Conservation (phyloP, 805 yeast species). For the Aciculoconidium aculeatum region DNA sequence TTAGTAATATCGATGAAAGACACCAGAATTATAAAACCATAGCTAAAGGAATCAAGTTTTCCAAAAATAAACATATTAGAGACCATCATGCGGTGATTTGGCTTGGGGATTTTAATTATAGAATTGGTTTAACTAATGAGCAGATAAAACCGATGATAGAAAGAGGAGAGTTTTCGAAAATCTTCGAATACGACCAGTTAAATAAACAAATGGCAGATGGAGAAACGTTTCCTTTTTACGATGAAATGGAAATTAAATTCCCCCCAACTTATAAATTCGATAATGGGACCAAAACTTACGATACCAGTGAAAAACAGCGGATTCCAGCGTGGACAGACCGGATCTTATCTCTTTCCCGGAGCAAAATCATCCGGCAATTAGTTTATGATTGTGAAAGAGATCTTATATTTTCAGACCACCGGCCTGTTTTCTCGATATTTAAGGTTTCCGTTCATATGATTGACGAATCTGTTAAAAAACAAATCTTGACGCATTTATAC, state of each 20-base stretch:
- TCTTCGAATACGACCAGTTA: constrained; percentile 75
- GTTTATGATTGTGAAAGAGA: constrained; percentile 54
- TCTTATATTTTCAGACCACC: constrained; percentile 75
- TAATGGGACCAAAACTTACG: constrained; percentile 74
- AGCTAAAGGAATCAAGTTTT: constrained; percentile 59
- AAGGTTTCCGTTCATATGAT: constrained; percentile 57
- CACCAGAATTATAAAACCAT: constrained; percentile 83
- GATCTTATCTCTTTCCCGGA: constrained; percentile 54
- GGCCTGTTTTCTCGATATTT: constrained; percentile 80
- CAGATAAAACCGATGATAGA: constrained; percentile 57
- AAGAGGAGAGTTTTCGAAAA: constrained; percentile 36
- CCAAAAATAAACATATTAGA: constrained; percentile 49
- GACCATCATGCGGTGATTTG: constrained; percentile 87
- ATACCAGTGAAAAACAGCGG: constrained; percentile 86
- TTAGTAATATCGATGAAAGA: constrained; percentile 72
- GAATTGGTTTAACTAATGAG: constrained; percentile 69
- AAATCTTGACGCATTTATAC: constrained; percentile 54
- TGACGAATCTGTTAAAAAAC: constrained; percentile 53
- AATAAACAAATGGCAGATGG: constrained; percentile 65
- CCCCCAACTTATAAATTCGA: constrained; percentile 92
- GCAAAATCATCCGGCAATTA: constrained; percentile 51
- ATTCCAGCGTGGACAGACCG: constrained; percentile 98
- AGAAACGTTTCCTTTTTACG: constrained; percentile 73
- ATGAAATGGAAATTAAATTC: constrained; percentile 72
- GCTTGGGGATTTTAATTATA: constrained; percentile 92